phyloP scores from a whole-genome alignment of 352 stramenopile genomes.

The Elongisporangium senticosum region DNA sequence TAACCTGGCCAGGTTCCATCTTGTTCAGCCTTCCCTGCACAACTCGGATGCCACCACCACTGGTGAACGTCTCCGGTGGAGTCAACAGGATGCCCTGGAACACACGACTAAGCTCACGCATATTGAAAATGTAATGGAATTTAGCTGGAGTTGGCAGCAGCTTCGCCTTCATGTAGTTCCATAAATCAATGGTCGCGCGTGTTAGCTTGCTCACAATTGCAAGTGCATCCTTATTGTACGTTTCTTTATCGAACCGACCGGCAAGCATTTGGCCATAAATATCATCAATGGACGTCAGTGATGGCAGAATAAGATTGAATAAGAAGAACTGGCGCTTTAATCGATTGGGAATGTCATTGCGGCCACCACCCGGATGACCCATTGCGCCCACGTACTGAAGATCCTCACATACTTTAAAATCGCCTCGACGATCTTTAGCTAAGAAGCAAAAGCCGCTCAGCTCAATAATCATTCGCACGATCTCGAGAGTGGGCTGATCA shows the following conservation, averaged over 20 bases:
- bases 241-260: slow-evolving; percentile 90
- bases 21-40: slow-evolving; percentile 83
- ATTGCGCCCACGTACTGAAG: slow-evolving; percentile 97
- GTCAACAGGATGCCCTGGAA: slow-evolving; percentile 98
- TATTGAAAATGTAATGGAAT: slow-evolving; percentile 99
- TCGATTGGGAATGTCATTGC: slow-evolving; percentile 99
- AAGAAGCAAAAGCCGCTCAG: slow-evolving; percentile 97
- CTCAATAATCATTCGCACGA: slow-evolving; percentile 97
- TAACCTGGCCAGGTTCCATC: slow-evolving; percentile 88
- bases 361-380: slow-evolving; percentile 94
- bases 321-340: slow-evolving; percentile 99
- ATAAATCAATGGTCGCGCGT: slow-evolving; percentile 94
- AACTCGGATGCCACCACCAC: slow-evolving; percentile 80
- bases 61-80: slow-evolving; percentile 92
- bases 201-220: slow-evolving; percentile 92
- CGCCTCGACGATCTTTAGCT: slow-evolving; percentile 96
- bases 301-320: slow-evolving; percentile 97
- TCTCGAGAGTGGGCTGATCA: slow-evolving; percentile 97
- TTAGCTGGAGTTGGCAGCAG: slow-evolving; percentile 97
- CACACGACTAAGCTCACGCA: slow-evolving; percentile 96
- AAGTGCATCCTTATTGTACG: slow-evolving; percentile 79
- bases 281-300: slow-evolving; percentile 97
- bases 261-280: slow-evolving; percentile 99
- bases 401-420: slow-evolving; percentile 98
- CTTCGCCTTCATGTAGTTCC: slow-evolving; percentile 97